These are phyloP conservation scores for Teunomyces gatunensis DNA, from an alignment of 805 yeast species.

Conservation along the genomic window DNA sequence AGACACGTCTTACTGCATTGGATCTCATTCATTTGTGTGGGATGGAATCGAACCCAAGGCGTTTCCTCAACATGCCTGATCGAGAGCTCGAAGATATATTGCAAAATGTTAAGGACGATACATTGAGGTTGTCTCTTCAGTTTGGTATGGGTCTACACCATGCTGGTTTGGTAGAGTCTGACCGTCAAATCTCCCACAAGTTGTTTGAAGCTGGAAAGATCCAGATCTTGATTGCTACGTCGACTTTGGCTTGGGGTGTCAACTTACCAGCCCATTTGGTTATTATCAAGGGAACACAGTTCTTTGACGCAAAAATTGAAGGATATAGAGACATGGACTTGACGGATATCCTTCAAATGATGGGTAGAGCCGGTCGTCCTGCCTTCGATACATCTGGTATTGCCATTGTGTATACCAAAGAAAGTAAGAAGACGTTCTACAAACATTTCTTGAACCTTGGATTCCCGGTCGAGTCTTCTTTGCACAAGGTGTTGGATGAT, in stretches of 20 bases:
- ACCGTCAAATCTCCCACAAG: constrained; percentile 67
- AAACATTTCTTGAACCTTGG: constrained; percentile 77
- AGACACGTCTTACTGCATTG: constrained; percentile 75
- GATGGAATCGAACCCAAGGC: constrained; percentile 69
- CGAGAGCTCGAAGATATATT: constrained; percentile 53
- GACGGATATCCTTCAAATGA: constrained; percentile 75
- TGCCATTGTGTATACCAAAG: constrained; percentile 74
- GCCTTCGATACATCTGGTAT: constrained; percentile 77
- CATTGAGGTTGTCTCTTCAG: constrained; percentile 68
- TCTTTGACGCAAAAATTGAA: constrained; percentile 60
- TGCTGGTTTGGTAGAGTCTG: constrained; percentile 76
- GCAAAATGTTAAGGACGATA: constrained; percentile 72
- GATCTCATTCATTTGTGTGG: constrained; percentile 80
- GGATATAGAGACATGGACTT: constrained; percentile 78
- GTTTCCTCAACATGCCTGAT: constrained; percentile 67
- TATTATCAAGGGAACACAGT: constrained; percentile 73
- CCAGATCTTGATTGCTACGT: constrained; percentile 72
- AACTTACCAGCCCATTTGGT: constrained; percentile 79
- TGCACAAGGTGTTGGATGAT: constrained; percentile 73
- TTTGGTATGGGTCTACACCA: constrained; percentile 82
- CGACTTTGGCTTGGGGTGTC: constrained; percentile 88
- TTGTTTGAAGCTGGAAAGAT: constrained; percentile 67
- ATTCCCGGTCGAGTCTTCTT: constrained; percentile 78
- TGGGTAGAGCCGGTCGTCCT: constrained; percentile 82
- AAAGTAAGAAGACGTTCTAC: constrained; percentile 69